A percentile compares a stretch with the other conserved stretches of the same genome.
Evolutionary conservation across 2,329 filamentous ascomycete genomes (phyloP).

Genomic region (Rasamsonia emersonii): DNA sequence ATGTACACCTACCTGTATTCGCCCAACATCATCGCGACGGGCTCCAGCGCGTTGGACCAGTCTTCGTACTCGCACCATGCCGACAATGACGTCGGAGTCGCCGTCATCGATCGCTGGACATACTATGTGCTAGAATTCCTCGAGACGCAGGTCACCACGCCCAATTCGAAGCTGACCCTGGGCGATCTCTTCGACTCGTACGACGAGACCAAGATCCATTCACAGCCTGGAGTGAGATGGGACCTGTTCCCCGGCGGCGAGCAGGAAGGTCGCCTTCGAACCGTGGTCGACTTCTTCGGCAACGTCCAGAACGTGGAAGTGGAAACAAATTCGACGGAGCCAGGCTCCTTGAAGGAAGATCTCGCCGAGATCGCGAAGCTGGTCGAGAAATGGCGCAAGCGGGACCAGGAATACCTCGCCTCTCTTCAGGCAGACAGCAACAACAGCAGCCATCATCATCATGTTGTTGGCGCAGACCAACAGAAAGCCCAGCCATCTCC

Average conservation of each 20-base stretch:
- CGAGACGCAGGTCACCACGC: constrained; percentile 78
- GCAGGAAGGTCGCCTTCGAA: constrained; percentile 62
- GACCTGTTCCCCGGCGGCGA: constrained; percentile 89
- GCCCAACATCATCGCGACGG: constrained; percentile 94
- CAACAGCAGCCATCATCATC: constrained; percentile 5
- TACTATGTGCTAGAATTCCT: constrained; percentile 98
- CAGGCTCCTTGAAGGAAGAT: constrained; percentile 53
- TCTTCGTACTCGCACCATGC: constrained; percentile 97
- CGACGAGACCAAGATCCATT: constrained; percentile 90
- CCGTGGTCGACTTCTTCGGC: constrained; percentile 95
- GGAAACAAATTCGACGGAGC: constrained; percentile 52
- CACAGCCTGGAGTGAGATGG: constrained; percentile 82
- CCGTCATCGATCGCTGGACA: constrained; percentile 96
- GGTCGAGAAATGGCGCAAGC: constrained; percentile 43
- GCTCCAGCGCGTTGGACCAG: constrained; percentile 91
- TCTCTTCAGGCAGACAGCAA: constrained; percentile 14
- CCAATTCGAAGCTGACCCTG: constrained; percentile 78
- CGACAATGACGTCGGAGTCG: constrained; percentile 94
- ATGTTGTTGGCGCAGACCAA: neutral
- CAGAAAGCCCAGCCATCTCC: constrained; percentile 1
- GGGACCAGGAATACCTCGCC: constrained; percentile 25
- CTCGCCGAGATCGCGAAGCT: constrained; percentile 60
- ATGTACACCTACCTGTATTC: constrained; percentile 99
- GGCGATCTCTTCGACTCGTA: constrained; percentile 96
- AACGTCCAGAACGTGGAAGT: constrained; percentile 97